phyloP scores from a whole-genome alignment of 1,284 basidiomycete species.

The Marasmius fiardii region DNA sequence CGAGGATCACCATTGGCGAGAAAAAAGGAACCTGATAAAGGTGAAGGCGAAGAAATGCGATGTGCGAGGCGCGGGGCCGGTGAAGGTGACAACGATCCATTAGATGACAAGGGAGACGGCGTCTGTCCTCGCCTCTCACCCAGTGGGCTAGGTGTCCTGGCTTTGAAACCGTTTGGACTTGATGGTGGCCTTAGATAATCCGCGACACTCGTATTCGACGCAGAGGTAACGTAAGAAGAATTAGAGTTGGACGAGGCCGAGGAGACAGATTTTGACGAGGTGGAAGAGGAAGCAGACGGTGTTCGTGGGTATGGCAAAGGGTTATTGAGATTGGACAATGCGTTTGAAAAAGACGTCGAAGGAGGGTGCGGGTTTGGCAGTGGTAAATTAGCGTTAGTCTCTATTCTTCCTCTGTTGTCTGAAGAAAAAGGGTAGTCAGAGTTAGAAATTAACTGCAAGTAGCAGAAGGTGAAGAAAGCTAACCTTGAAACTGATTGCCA shows the following conservation, averaged over 20 bases:
- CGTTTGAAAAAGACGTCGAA: not conserved
- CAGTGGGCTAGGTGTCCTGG: not conserved
- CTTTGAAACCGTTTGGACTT: not conserved
- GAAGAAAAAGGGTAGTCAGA: not conserved
- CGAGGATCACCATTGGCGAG: not conserved
- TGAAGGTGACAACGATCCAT: not conserved
- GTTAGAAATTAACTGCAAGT: not conserved
- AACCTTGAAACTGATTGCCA: not conserved
- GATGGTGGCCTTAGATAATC: not conserved
- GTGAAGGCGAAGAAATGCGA: not conserved
- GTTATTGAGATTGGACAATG: not conserved
- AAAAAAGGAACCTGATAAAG: not conserved
- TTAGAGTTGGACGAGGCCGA: not conserved
- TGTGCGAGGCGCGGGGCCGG: not conserved
- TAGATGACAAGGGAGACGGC: not conserved
- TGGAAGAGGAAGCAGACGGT: not conserved
- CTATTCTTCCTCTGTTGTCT: not conserved
- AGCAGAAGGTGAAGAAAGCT: not conserved
- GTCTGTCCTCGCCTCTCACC: not conserved
- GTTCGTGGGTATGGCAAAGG: not conserved
- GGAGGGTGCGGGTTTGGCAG: not conserved
- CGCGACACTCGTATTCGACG: not conserved
- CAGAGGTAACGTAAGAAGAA: not conserved
- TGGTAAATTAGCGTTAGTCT: not conserved
- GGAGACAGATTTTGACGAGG: not conserved